A percentile compares a stretch with the other conserved stretches of the same genome.
Evolutionary conservation across 1,139 yeast genomes (phyloP).

Genomic region (Sugiyamaella paludigena): DNA sequence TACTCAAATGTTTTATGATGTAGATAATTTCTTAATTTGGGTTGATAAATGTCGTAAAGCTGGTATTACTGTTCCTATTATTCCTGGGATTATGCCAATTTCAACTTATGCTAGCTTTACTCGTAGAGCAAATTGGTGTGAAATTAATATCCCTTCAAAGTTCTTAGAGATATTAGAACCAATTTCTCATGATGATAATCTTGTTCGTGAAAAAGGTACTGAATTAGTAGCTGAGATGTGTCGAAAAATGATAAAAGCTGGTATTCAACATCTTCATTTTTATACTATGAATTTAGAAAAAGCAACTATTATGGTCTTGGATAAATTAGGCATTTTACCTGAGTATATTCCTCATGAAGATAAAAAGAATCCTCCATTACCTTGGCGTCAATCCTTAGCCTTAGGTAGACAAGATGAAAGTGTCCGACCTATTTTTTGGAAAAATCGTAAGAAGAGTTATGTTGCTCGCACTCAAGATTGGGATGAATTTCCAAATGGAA

Average conservation of each 20-base stretch:
- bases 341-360: conserved; percentile 24
- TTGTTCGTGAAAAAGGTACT: conserved; percentile 84
- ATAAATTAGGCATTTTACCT: conserved; percentile 58
- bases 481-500: conserved; percentile 94
- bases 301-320: conserved; percentile 85
- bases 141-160: conserved; percentile 70
- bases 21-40: conserved; percentile 80
- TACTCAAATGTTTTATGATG: conserved; percentile 93
- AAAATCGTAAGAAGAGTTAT: conserved; percentile 86
- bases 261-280: conserved; percentile 86
- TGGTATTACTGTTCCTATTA: conserved; percentile 84
- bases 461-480: conserved; percentile 87
- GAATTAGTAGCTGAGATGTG: conserved; percentile 85
- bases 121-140: conserved; percentile 94
- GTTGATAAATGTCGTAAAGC: conserved; percentile 63
- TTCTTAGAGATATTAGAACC: conserved; percentile 74
- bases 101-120: conserved; percentile 88
- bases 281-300: conserved; percentile 95
- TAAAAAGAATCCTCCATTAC: conserved; percentile 43
- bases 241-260: conserved; percentile 62
- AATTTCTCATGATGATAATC: conserved; percentile 83
- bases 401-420: conserved; percentile 79
- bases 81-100: conserved; percentile 98
- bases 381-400: conserved; percentile 89
- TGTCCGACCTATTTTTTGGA: conserved; percentile 96